Base-by-base conservation (phyloP, 2,329 filamentous ascomycete species). In the Macroventuria anomochaeta region DNA sequence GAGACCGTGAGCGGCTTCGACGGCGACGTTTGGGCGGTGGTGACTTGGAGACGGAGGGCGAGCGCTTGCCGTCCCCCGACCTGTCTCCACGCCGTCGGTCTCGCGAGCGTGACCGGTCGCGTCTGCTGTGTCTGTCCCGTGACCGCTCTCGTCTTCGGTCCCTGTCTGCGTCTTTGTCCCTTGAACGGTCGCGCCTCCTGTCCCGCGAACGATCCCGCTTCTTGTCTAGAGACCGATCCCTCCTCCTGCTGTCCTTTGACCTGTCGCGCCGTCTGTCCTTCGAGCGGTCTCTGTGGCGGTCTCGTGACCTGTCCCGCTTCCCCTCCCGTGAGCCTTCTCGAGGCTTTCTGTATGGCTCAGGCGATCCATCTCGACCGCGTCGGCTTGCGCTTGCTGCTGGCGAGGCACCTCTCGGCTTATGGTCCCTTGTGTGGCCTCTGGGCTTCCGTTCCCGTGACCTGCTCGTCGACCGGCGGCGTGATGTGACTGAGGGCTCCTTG, bases 11-110 rank as follows among this genome's bases (percentile, higher is more conserved):
- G 51, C 62, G 57, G 33, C 51, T 70, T 26, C 62, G 68, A 37
- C 69, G 70, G 36, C 63, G 67, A 46, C 71, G 73, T 52, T 75
- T 78, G 12, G 67, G 67, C 18, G 65, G 59, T 20, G 67, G 68
- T 15, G 66, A 68, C 7, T 55, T 52, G 1, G 69, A 69, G 15
- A 54, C 54, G n/a, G 65, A 67, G 7, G 59, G 61, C 18, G 70
- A 72, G 41, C 61, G 62, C 28, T 56, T 58, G 34, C 51, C 50
- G 12, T 61, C 54, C 28, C 43, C 57, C 18, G 58, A 50, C 33
- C 40, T 54, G 48, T 66, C 55, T 46, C 37, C 58, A 21, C 55
- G 57, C 25, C 54, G 55, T 26, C 53, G 53, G 50, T 66, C 38
- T 53, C 50, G 55, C 31, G 63, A 65, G 25, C 23, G 51, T 11